Percentiles rank a stretch among this genome's conserved stretches.
These are phyloP conservation scores for Trametes versicolor DNA, from an alignment of 1,284 basidiomycete genomes.

Conservation along the genomic window DNA sequence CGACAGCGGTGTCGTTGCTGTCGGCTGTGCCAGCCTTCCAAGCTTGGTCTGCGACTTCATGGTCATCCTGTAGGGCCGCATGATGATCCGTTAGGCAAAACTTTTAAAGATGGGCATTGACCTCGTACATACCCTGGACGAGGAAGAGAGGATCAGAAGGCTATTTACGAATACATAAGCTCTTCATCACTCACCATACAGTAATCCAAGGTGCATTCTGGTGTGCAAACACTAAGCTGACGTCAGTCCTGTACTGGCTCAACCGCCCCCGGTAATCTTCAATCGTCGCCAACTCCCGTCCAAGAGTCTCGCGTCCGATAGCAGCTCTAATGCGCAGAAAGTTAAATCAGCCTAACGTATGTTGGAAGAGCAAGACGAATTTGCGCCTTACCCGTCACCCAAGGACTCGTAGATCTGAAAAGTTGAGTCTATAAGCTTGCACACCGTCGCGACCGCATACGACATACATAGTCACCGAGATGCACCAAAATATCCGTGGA, in stretches of 20 bases:
- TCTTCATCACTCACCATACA: slow-evolving; percentile 55
- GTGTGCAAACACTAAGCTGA: slow-evolving; percentile 60
- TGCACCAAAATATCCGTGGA: slow-evolving; percentile 69
- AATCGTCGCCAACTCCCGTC: slow-evolving; percentile 68
- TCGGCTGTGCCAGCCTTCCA: slow-evolving; percentile 74
- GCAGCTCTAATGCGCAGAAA: slow-evolving; percentile 43
- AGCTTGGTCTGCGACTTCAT: slow-evolving; percentile 69
- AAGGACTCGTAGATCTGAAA: slow-evolving; percentile 62
- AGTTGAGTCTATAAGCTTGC: too few relatives aligned
- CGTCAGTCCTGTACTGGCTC: slow-evolving; percentile 66
- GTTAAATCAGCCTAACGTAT: neutral
- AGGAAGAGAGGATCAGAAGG: neutral
- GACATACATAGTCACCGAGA: slow-evolving; percentile 69
- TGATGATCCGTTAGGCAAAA: neutral
- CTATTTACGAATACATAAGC: too few relatives aligned
- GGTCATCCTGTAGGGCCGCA: slow-evolving; percentile 58
- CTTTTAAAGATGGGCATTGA: too few relatives aligned
- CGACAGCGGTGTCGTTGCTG: slow-evolving; percentile 65
- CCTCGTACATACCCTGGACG: slow-evolving; percentile 14
- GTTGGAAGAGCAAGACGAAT: slow-evolving; percentile 1
- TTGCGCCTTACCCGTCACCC: slow-evolving; percentile 52
- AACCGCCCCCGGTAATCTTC: slow-evolving; percentile 70
- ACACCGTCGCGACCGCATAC: too few relatives aligned
- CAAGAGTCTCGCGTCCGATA: slow-evolving; percentile 59
- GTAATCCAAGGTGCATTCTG: slow-evolving; percentile 65